A percentile compares a stretch with the other conserved stretches of the same genome.
Conservation (phyloP, 2,329 filamentous ascomycete species). For the Pleomassaria siparia region DNA sequence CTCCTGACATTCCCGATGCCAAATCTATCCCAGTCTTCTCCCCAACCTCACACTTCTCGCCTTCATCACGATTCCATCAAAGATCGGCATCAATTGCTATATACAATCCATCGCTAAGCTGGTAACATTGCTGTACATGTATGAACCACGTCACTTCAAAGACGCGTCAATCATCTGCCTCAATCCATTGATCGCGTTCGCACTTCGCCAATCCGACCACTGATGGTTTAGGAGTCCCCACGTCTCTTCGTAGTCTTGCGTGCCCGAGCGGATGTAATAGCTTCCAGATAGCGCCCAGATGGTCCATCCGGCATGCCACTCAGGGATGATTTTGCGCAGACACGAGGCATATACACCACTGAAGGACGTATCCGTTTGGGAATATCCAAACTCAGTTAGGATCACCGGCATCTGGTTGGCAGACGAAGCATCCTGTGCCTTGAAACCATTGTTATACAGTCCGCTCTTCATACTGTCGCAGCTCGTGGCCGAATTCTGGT, state of each 20-base stretch:
- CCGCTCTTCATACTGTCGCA: slow-evolving; percentile 52
- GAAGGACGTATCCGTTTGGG: slow-evolving; percentile 48
- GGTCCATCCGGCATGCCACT: slow-evolving; percentile 62
- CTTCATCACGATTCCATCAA: too few relatives aligned
- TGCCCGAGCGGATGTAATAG: slow-evolving; percentile 58
- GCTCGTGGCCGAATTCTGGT: slow-evolving; percentile 53
- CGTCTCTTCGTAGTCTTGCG: slow-evolving; percentile 55
- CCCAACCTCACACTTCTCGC: too few relatives aligned
- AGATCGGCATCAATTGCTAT: too few relatives aligned
- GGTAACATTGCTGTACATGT: not conserved
- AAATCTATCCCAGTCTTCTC: too few relatives aligned
- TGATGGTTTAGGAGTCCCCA: slow-evolving; percentile 54
- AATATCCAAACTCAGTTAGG: slow-evolving; percentile 60
- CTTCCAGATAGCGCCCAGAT: slow-evolving; percentile 61
- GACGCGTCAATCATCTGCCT: slow-evolving; percentile 55
- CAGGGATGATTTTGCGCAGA: slow-evolving; percentile 54
- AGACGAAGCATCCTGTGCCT: slow-evolving; percentile 49
- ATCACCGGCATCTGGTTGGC: slow-evolving; percentile 56
- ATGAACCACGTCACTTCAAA: slow-evolving; percentile 3
- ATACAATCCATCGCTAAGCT: too few relatives aligned
- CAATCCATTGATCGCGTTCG: slow-evolving; percentile 39
- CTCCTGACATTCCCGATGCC: too few relatives aligned
- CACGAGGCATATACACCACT: slow-evolving; percentile 56
- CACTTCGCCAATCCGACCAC: slow-evolving; percentile 48
- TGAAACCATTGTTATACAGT: slow-evolving; percentile 56